Base-by-base conservation (phyloP, 192 early-diverging fungal genomes). In the Hyaloraphidium curvatum region DNA sequence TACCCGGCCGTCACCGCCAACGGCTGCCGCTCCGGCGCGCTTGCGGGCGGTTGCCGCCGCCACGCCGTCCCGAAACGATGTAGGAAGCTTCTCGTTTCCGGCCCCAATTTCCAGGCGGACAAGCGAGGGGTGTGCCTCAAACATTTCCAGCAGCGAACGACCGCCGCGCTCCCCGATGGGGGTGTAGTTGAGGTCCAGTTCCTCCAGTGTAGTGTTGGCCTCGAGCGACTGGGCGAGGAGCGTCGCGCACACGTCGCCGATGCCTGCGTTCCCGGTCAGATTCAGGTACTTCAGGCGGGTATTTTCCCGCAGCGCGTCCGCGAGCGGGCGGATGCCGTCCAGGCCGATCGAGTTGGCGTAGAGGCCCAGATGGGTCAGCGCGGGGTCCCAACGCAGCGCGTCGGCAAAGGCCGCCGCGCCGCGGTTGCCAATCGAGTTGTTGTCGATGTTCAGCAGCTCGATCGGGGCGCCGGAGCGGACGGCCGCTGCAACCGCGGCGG, bases 141-240 rank as follows among this genome's bases (percentile, higher is more conserved):
- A n/a, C n/a, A n/a, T n/a, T n/a, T n/a, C n/a, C n/a, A n/a, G n/a
- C n/a, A n/a, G n/a, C n/a, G n/a, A n/a, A n/a, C n/a, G n/a, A n/a
- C n/a, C n/a, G n/a, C n/a, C n/a, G n/a, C n/a, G n/a, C n/a, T n/a
- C n/a, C n/a, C n/a, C n/a, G n/a, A n/a, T n/a, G n/a, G n/a, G n/a
- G n/a, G n/a, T 68, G 52, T 70, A 70, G 30, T 70, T 66, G 17
- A 70, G 54, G 40, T 67, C 62, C 4, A 70, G 54, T 17, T 60
- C 57, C 54, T 70, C 68, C 40, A 70, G 39, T 9, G 55, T 62
- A 30, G 59, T 59, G 50, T 70, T 70, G 14, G 29, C 35, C 37
- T 62, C 39, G 25, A 70, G 54, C 9, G 56, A 53, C 0, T 64
- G 40, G 1, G 68, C 68, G 26, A 70, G 31, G 0, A 53, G 52